These are phyloP conservation scores for Saturnispora sanitii DNA, from an alignment of 805 yeast genomes.

Conservation along the genomic window DNA sequence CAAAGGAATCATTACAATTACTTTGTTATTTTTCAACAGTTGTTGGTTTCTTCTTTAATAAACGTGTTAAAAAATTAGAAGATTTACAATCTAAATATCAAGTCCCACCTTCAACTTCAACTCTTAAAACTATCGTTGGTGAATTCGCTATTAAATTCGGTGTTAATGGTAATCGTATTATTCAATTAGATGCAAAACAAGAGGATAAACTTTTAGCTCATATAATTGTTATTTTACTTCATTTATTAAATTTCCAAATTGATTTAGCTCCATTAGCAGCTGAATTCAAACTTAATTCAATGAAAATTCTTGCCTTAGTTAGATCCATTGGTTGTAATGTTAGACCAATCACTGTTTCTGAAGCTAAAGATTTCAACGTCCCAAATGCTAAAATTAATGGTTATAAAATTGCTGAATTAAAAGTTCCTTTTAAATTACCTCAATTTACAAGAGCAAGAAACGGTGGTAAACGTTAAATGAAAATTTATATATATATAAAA, in stretches of 20 bases:
- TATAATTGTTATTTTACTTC: constrained; percentile 61
- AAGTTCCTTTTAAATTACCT: constrained; percentile 85
- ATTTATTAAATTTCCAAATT: constrained; percentile 63
- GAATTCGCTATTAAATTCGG: constrained; percentile 49
- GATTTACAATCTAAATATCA: constrained; percentile 51
- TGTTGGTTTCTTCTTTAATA: constrained; percentile 68
- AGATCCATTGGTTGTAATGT: constrained; percentile 76
- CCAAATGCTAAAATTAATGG: constrained; percentile 42
- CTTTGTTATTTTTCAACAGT: constrained; percentile 74
- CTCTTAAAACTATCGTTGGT: constrained; percentile 62
- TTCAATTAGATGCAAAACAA: constrained; percentile 72
- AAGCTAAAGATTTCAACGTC: constrained; percentile 64
- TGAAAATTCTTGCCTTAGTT: constrained; percentile 56
- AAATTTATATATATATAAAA: background rate
- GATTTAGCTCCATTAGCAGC: constrained; percentile 76
- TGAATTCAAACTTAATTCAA: constrained; percentile 74
- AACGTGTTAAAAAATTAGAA: constrained; percentile 52
- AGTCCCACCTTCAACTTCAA: constrained; percentile 65
- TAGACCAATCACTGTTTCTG: constrained; percentile 61
- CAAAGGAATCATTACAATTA: constrained; percentile 50
- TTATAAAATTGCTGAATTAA: constrained; percentile 72
- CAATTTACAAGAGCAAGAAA: constrained; percentile 53
- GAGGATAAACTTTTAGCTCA: constrained; percentile 83
- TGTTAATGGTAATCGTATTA: constrained; percentile 36
- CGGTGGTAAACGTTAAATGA: constrained; percentile 10